phyloP scores from a whole-genome alignment of 1,139 yeast species.

The Barnettozyma hawaiiensis region DNA sequence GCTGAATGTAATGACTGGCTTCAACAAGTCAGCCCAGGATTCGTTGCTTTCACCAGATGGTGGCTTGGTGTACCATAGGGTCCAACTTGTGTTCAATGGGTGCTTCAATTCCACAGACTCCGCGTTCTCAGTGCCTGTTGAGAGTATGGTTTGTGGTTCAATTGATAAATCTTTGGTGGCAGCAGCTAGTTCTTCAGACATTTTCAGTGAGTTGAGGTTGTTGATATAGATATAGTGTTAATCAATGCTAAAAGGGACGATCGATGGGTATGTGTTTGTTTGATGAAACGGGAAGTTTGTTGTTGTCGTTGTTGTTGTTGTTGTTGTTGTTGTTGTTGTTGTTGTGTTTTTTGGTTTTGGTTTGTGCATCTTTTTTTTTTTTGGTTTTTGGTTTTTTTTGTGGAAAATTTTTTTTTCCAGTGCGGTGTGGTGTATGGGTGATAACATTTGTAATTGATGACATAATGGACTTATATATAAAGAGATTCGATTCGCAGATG shows the following conservation, averaged over 20 bases:
- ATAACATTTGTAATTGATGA: too few relatives aligned
- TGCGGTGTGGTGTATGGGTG: neutral
- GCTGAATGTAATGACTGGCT: slow-evolving; percentile 86
- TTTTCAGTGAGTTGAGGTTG: too few relatives aligned
- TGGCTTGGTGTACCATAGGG: slow-evolving; percentile 97
- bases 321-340: too few relatives aligned
- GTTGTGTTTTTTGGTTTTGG: too few relatives aligned
- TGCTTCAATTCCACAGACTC: slow-evolving; percentile 45
- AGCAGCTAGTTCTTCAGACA: slow-evolving; percentile 26
- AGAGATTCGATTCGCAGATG: too few relatives aligned
- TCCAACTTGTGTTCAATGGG: slow-evolving; percentile 91
- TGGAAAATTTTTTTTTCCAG: neutral
- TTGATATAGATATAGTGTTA: too few relatives aligned
- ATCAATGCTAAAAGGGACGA: too few relatives aligned
- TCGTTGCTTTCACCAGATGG: slow-evolving; percentile 61
- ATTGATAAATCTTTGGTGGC: slow-evolving; percentile 23
- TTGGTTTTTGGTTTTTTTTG: too few relatives aligned
- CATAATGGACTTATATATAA: too few relatives aligned
- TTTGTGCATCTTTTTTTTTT: neutral
- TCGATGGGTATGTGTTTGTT: too few relatives aligned
- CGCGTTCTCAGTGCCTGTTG: slow-evolving; percentile 25
- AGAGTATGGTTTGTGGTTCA: slow-evolving; percentile 15
- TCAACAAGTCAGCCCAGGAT: slow-evolving; percentile 89
- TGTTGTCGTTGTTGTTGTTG: too few relatives aligned
- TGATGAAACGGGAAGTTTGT: too few relatives aligned